These are phyloP conservation scores for Seiridium cupressi DNA, from an alignment of 2,329 filamentous ascomycete species.

Conservation along the genomic window DNA sequence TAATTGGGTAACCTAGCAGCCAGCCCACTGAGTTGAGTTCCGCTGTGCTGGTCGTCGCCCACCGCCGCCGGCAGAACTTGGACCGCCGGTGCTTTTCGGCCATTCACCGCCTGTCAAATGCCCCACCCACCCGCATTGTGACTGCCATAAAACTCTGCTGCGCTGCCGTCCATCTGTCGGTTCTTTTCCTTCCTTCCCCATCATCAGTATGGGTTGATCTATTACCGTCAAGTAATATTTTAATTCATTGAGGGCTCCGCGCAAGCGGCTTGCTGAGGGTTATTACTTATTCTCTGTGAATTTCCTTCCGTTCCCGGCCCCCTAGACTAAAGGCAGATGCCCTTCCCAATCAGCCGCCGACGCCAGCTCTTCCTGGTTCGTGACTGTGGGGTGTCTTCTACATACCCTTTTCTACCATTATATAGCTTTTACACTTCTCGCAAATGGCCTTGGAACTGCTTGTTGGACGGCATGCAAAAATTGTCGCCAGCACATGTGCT, in stretches of 20 bases:
- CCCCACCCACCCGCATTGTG: background rate
- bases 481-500: no score
- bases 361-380: slow-evolving; percentile 32
- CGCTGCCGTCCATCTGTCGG: slow-evolving; percentile 5
- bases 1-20: no score
- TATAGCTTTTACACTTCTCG: background rate
- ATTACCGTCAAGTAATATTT: slow-evolving; percentile 35
- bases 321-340: slow-evolving; percentile 26
- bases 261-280: slow-evolving; percentile 34
- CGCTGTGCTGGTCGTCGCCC: background rate
- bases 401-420: slow-evolving; percentile 17
- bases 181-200: slow-evolving; percentile 26
- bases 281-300: slow-evolving; percentile 26
- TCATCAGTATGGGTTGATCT: slow-evolving; percentile 35
- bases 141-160: slow-evolving; percentile 12
- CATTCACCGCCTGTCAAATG: background rate
- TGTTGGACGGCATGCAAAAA: no score
- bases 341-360: slow-evolving; percentile 33
- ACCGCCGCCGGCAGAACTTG: background rate
- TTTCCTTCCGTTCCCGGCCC: slow-evolving; percentile 37
- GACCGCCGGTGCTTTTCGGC: background rate
- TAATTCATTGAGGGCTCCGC: slow-evolving; percentile 30
- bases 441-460: no score
- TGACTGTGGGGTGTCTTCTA: slow-evolving; percentile 33
- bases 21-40: no score